Conservation (phyloP, 805 yeast species). For the Candida nemodendra region DNA sequence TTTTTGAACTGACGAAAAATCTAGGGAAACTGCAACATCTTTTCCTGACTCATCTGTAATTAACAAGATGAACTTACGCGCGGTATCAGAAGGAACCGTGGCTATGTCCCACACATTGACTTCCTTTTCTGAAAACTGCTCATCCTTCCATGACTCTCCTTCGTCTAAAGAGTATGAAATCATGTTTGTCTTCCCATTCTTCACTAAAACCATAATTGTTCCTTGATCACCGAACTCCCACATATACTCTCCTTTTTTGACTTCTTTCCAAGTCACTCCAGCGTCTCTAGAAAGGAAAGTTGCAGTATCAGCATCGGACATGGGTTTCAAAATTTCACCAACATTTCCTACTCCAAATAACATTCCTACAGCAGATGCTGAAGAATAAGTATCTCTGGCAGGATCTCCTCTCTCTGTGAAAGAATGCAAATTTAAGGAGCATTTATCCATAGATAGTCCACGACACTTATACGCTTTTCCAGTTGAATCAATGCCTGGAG, state of each 20-base stretch:
- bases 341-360: constrained; percentile 93
- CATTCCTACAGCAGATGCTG: constrained; percentile 86
- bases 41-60: constrained; percentile 40
- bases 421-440: constrained; percentile 86
- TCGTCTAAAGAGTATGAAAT: constrained; percentile 71
- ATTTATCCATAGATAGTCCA: constrained; percentile 47
- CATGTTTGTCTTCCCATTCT: constrained; percentile 54
- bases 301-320: constrained; percentile 45
- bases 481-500: constrained; percentile 65
- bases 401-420: constrained; percentile 82
- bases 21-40: constrained; percentile 46
- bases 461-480: constrained; percentile 58
- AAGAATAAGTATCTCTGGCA: constrained; percentile 75
- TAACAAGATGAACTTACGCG: constrained; percentile 71
- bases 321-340: constrained; percentile 52
- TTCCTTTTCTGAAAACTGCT: constrained; percentile 55
- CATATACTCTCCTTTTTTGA: constrained; percentile 69
- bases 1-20: constrained; percentile 50
- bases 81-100: constrained; percentile 90
- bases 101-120: constrained; percentile 69
- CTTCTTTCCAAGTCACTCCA: constrained; percentile 83
- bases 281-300: constrained; percentile 88
- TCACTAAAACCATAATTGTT: constrained; percentile 72
- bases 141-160: constrained; percentile 74
- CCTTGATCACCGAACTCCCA: constrained; percentile 99